Evolutionary conservation across 2,329 filamentous ascomycete species (phyloP).

Genomic region (Curvularia sp.): DNA sequence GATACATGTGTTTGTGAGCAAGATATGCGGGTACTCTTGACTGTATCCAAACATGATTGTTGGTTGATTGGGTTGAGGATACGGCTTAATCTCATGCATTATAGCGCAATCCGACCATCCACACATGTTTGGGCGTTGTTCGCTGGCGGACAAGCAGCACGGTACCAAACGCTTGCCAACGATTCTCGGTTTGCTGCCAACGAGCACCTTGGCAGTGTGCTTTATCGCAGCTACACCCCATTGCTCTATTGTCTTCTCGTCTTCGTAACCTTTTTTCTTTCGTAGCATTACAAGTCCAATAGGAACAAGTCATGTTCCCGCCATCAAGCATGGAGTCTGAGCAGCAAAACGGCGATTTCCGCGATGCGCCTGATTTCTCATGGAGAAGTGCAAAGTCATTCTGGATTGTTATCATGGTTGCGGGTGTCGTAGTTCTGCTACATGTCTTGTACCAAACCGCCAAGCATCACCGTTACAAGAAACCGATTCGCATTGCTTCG

Average conservation of each 20-base stretch:
- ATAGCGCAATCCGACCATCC: neutral
- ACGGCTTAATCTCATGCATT: neutral
- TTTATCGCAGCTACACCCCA: neutral
- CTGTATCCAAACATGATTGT: neutral
- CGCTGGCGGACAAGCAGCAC: neutral
- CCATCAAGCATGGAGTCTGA: neutral
- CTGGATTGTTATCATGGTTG: slow-evolving; percentile 4
- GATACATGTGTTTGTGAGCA: no score
- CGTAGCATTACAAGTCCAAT: neutral
- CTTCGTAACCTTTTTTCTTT: neutral
- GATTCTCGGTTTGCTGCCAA: neutral
- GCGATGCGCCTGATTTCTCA: neutral
- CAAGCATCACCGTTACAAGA: neutral
- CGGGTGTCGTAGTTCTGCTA: neutral
- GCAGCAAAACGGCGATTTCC: neutral
- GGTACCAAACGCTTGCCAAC: neutral
- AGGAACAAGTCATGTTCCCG: neutral
- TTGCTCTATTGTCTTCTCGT: neutral
- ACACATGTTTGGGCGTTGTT: neutral
- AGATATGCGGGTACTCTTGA: neutral
- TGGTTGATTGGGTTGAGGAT: neutral
- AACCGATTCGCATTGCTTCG: neutral
- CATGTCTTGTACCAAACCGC: slow-evolving; percentile 2
- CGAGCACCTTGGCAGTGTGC: neutral
- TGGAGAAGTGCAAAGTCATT: slow-evolving; percentile 6